Base-by-base conservation (phyloP, 805 yeast genomes). In the Metschnikowia picachoensis region DNA sequence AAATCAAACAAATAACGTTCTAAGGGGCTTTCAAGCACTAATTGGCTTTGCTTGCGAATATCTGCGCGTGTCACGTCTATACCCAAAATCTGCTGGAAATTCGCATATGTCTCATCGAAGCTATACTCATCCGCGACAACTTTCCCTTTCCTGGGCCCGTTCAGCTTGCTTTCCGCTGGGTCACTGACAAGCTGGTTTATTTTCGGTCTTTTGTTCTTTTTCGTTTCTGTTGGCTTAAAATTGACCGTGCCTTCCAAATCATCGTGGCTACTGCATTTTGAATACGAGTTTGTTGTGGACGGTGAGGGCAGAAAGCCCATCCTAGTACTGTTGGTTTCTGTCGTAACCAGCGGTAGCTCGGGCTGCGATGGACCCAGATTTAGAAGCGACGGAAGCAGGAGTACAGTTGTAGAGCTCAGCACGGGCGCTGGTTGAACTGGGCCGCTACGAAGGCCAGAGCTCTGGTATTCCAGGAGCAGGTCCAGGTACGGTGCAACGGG, bases 161-260 rank as follows among this genome's bases (percentile, higher is more conserved):
- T 25, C 17, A 17, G 14, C 31, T 40, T 53, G 43, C 35, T 27
- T 25, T 27, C 40, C 35, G 30, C 28, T 30, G 41, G 48, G 41
- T 46, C 48, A 39, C 56, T 55, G 30, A 54, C 55, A 29, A 69
- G 56, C 44, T 65, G 66, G 51, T 68, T 62, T 51, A 70, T 70
- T 30, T 72, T 55, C 2, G 75, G 75, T 35, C 62, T 58, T 16
- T 63, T 52, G 51, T 70, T 69, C 44, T 58, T 58, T 49, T 70
- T 70, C 13, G 74, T 67, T 34, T 62, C 64, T 10, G 57, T 61
- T 11, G 74, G 74, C 45, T 65, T 65, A 60, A 60, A 69, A 41
- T 62, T 48, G 30, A 41, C 43, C 30, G 41, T 15, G 16, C 25
- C 47, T 10, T 38, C 39, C 10, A 43, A 34, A 17, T 8, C 35